These are phyloP conservation scores for Hypoxylon lienhwacheense DNA, from an alignment of 495 filamentous ascomycete genomes.

Conservation along the genomic window DNA sequence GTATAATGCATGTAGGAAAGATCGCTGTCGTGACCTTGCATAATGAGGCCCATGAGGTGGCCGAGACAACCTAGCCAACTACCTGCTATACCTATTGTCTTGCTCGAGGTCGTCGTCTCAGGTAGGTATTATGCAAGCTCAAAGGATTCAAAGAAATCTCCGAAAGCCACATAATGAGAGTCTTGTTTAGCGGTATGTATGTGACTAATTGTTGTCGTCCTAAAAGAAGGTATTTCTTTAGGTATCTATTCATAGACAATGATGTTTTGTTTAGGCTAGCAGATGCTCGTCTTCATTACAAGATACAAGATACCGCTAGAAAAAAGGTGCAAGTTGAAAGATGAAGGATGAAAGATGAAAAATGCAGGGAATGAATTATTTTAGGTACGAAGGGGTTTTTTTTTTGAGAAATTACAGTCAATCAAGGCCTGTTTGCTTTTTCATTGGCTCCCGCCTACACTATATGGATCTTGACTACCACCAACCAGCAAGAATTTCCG, in stretches of 20 bases:
- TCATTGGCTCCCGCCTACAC: too few species aligned
- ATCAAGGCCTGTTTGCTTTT: neutral
- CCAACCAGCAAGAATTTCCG: too few species aligned
- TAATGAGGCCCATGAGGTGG: conserved; percentile 19
- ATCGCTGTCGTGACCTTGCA: conserved; percentile 11
- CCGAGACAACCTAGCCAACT: neutral
- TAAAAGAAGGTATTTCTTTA: too few species aligned
- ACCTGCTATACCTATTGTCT: neutral
- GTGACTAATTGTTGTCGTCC: too few species aligned
- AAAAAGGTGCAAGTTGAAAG: too few species aligned
- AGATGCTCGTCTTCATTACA: too few species aligned
- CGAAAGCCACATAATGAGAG: neutral
- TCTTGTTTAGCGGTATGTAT: too few species aligned
- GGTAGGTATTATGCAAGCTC: neutral
- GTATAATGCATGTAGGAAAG: conserved; percentile 10
- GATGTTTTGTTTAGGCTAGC: too few species aligned
- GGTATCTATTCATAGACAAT: neutral
- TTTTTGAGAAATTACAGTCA: neutral
- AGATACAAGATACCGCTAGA: too few species aligned
- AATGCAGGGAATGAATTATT: too few species aligned
- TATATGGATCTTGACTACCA: too few species aligned
- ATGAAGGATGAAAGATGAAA: too few species aligned
- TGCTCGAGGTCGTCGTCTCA: neutral
- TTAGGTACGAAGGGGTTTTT: neutral
- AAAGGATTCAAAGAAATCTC: neutral